A percentile compares a stretch with the other conserved stretches of the same genome.
Evolutionary conservation across 2,329 filamentous ascomycete species (phyloP).

Genomic region (Calonectria ilicicola): DNA sequence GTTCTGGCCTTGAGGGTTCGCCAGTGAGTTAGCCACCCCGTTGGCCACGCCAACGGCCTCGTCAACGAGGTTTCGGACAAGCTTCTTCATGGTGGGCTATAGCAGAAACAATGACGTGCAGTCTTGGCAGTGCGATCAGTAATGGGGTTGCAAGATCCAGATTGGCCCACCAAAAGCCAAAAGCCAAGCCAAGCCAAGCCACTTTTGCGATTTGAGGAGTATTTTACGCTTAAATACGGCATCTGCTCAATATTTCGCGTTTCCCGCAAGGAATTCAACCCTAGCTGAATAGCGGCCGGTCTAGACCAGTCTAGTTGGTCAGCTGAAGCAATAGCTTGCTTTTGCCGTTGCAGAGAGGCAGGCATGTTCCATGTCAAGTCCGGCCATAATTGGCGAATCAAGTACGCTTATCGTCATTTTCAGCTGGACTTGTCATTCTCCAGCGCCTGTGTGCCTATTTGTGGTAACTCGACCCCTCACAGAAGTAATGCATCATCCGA

Average conservation of each 20-base stretch:
- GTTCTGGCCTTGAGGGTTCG: background rate
- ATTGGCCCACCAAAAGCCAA: background rate
- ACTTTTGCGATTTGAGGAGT: background rate
- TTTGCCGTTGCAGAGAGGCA: background rate
- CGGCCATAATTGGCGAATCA: background rate
- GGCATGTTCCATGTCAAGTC: background rate
- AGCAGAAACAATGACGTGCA: background rate
- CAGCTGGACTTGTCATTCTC: no score
- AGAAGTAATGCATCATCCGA: no score
- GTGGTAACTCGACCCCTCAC: no score
- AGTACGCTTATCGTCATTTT: background rate
- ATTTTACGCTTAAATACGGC: background rate
- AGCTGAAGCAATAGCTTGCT: background rate
- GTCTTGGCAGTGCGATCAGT: background rate
- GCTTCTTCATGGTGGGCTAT: background rate
- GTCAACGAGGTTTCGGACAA: background rate
- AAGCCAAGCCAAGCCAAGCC: background rate
- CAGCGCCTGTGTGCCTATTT: no score
- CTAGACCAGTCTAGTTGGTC: slow-evolving; percentile 1
- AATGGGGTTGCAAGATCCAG: background rate
- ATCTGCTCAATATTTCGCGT: background rate
- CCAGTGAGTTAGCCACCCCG: background rate
- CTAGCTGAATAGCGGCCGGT: background rate
- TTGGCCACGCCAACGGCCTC: background rate
- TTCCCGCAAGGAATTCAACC: background rate